Evolutionary conservation across 371 early-diverging fungal genomes (phyloP), one percentile per base, ranked within the genome.

Genomic region (Actinomortierella ambigua): DNA sequence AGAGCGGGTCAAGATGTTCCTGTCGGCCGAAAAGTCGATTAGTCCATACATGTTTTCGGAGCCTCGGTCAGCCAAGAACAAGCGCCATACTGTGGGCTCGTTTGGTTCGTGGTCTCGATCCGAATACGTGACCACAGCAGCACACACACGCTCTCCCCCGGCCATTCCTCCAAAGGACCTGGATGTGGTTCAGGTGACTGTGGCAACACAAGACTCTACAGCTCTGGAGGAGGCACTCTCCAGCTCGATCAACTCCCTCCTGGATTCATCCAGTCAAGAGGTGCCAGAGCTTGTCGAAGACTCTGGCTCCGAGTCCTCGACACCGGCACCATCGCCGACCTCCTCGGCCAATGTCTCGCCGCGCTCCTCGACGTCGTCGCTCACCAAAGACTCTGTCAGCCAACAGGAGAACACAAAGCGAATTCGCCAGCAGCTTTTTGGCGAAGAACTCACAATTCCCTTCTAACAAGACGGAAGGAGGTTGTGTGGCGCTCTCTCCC

Each of bases 41-140:
- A 73, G 75, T 29, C 64, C 67, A 7, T 63, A 61, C 56, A 68
- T 68, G 69, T 68, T 68, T 42, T 68, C 69, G 6, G 28, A 27
- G 7, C 59, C 69, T 1, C 34, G 34, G 34, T 57, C 69, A 2
- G 63, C 55, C 56, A 68, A 68, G 69, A 62, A 59, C 53, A 68
- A 68, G 59, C 55, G 69, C 5, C 63, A 68, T 23, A 55, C 69
- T 3, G 50, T 70, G 18, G n/a, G 50, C 7, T 50, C 65, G 8
- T 63, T 68, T 48, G 51, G 54, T n/a, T 14, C 48, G 26, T 46
- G 20, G 54, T n/a, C 29, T 15, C 3, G 50, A 55, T 13, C 57
- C 50, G 39, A 52, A 60, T 44, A 28, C 44, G 47, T 26, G 18
- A n/a, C 53, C 4, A 22, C 55, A 23, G 3, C 29, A 11, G 5